Conservation (phyloP, 805 yeast species). For the Ogataea degrootiae region DNA sequence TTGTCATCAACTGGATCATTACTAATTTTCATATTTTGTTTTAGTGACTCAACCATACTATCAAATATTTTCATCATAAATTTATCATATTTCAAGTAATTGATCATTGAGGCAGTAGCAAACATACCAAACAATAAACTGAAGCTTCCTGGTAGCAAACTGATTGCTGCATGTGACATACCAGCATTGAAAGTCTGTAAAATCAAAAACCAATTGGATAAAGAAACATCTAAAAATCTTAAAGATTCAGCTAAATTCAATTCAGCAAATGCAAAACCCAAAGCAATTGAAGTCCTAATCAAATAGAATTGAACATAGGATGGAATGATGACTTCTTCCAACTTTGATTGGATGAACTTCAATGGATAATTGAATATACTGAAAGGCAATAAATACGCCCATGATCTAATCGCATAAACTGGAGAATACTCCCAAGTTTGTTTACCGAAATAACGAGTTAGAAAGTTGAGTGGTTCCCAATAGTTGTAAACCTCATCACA, state of each 20-base stretch:
- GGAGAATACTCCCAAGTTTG: constrained; percentile 98
- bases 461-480: constrained; percentile 87
- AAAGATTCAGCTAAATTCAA: constrained; percentile 42
- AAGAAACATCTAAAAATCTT: constrained; percentile 28
- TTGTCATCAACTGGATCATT: constrained; percentile 14
- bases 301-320: constrained; percentile 43
- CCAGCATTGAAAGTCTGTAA: constrained; percentile 68
- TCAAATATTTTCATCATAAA: constrained; percentile 13
- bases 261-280: constrained; percentile 47
- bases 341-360: constrained; percentile 1
- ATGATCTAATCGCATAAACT: constrained; percentile 79
- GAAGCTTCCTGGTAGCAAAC: constrained; percentile 78
- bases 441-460: constrained; percentile 79
- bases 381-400: constrained; percentile 64
- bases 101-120: constrained; percentile 37
- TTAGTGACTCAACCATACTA: constrained; percentile 14
- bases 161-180: constrained; percentile 81
- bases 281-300: constrained; percentile 42
- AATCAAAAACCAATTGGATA: constrained; percentile 60
- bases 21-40: constrained; percentile 6
- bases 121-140: constrained; percentile 54
- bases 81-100: constrained; percentile 28
- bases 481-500: constrained; percentile 92
- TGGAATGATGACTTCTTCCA: constrained; percentile 6
- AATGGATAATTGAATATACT: constrained; percentile 22